These are phyloP conservation scores for Chloropicon primus DNA, from an alignment of 139 green algal genomes.

Conservation along the genomic window DNA sequence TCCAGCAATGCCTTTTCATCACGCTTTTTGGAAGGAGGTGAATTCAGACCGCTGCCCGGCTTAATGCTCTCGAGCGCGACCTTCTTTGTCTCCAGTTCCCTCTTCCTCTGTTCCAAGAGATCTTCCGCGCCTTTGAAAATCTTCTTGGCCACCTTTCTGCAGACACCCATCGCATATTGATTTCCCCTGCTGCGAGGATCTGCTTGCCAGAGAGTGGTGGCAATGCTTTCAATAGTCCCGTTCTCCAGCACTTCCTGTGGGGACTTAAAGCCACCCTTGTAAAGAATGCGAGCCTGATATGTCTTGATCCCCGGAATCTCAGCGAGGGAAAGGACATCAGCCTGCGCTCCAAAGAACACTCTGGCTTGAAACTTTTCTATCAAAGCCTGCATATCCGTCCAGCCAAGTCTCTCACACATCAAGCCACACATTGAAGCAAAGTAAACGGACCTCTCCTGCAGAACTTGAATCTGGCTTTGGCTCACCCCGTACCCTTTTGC, in stretches of 20 bases:
- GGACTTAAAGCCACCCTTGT: slow-evolving; percentile 55
- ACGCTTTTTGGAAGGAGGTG: neutral
- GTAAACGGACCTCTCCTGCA: slow-evolving; percentile 30
- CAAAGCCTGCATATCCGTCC: slow-evolving; percentile 39
- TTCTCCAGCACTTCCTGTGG: slow-evolving; percentile 41
- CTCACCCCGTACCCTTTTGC: slow-evolving; percentile 35
- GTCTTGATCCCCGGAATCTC: slow-evolving; percentile 51
- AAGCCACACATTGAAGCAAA: slow-evolving; percentile 29
- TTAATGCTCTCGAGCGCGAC: neutral
- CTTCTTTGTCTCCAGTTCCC: slow-evolving; percentile 16
- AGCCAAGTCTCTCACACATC: slow-evolving; percentile 69
- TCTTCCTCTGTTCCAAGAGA: slow-evolving; percentile 24
- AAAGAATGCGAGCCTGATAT: slow-evolving; percentile 52
- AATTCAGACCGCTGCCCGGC: neutral
- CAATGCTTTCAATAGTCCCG: slow-evolving; percentile 24
- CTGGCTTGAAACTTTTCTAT: slow-evolving; percentile 15
- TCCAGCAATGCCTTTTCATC: neutral
- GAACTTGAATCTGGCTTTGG: slow-evolving; percentile 10
- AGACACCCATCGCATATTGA: too few relatives aligned
- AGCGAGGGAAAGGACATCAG: slow-evolving; percentile 61
- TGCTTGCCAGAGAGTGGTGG: slow-evolving; percentile 16
- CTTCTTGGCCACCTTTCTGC: slow-evolving; percentile 20
- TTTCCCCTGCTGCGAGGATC: neutral
- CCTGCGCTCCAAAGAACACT: slow-evolving; percentile 41
- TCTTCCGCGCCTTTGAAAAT: slow-evolving; percentile 30